Evolutionary conservation across 1,284 basidiomycete species (phyloP), one percentile per base, ranked within the genome.

Genomic region (Apiotrichum domesticum): DNA sequence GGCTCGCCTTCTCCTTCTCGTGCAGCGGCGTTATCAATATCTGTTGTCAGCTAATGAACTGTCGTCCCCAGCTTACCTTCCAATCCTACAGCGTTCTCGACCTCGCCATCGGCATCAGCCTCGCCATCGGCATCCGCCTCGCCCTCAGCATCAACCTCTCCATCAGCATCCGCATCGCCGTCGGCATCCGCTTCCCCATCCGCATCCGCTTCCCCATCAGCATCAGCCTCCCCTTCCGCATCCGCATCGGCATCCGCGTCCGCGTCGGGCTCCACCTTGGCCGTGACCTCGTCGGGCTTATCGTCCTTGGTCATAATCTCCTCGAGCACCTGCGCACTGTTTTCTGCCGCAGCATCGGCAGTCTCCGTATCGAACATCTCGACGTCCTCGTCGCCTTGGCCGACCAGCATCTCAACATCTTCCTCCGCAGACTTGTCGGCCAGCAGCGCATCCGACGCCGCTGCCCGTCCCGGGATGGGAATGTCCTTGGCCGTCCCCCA

Each of bases 361-460:
- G 47, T 63, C 35, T 67, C 67, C 4, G 54, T 55, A n/a, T 56
- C 57, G 10, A 46, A 64, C 62, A 39, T 54, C 54, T 56, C 61
- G 4, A 45, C 46, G n/a, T 62, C 66, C 13, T 58, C 57, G n/a
- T 57, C 65, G 6, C 9, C 35, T n/a, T 61, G 56, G 14, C 64
- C 65, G 3, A 70, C 62, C 34, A 72, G 61, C 71, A 73, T 69
- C 57, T 75, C 73, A 33, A 73, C 71, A 46, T 72, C 71, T 41
- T 74, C 72, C 55, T 71, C 70, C 0, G 66, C 69, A 3, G 61
- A 56, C 9, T 58, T 57, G 46, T 58, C 41, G 43, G 57, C 57
- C 2, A 15, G 37, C 10, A 7, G 21, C n/a, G 35, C 50, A 6
- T 54, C 46, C 13, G 35, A n/a, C 40, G 32, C 42, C 61, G 41